phyloP scores from a whole-genome alignment of 2,329 filamentous ascomycete genomes.

The Purpureocillium takamizusanense region DNA sequence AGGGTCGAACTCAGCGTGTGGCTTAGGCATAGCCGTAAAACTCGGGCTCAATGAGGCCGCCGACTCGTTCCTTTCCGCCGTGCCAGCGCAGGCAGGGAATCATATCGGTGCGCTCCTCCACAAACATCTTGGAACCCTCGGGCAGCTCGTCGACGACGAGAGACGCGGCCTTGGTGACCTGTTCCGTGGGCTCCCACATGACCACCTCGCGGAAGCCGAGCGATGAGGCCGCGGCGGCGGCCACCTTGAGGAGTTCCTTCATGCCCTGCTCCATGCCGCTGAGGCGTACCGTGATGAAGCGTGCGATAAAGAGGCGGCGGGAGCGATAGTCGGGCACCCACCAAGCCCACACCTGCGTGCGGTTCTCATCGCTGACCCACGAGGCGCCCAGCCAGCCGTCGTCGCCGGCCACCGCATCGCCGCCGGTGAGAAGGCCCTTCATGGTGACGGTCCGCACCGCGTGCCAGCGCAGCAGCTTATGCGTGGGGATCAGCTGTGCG shows the following conservation, averaged over 20 bases:
- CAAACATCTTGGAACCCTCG: conserved; percentile 18
- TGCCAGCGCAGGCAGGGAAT: conserved; percentile 27
- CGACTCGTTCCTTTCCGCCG: conserved; percentile 13
- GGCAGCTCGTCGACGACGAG: conserved; percentile 25
- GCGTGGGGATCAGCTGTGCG: conserved; percentile 23
- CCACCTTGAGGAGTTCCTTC: conserved; percentile 20
- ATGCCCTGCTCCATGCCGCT: conserved; percentile 15
- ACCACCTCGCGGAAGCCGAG: conserved; percentile 23
- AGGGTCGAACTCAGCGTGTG: too few relatives aligned
- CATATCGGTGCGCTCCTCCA: conserved; percentile 20
- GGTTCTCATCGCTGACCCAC: conserved; percentile 3
- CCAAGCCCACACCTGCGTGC: conserved; percentile 18
- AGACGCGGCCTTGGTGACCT: conserved; percentile 17
- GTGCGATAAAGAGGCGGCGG: conserved; percentile 10
- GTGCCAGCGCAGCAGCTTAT: conserved; percentile 21
- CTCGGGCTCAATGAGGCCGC: conserved; percentile 18
- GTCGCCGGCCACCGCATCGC: background rate
- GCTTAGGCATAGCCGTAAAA: conserved; percentile 15
- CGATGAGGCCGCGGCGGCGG: conserved; percentile 20
- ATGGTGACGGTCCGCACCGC: conserved; percentile 17
- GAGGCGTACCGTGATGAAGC: conserved; percentile 7
- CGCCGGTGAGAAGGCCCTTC: conserved; percentile 10
- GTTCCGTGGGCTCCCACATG: conserved; percentile 25
- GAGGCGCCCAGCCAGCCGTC: conserved; percentile 1
- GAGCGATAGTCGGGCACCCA: conserved; percentile 26